Evolutionary conservation across 192 early-diverging fungal genomes (phyloP), one percentile per base, ranked within the genome.

Genomic region (Gigaspora rosea): DNA sequence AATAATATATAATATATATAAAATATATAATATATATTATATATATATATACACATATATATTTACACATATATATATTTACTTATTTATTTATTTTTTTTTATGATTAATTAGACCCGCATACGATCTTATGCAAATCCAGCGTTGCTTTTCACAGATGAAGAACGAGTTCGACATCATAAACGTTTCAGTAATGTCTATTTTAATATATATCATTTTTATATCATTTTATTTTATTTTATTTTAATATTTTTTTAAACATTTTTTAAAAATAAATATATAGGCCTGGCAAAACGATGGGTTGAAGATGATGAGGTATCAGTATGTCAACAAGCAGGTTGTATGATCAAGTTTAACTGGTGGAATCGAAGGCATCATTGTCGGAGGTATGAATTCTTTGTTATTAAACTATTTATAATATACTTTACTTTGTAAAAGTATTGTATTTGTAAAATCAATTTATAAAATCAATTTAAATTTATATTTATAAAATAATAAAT

Each of bases 291-390:
- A 49, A 64, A 65, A 36, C 35, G 57, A 64, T 75, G 73, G 73
- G 73, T 75, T 48, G 73, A 75, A 75, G 73, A 75, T 52, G 57
- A 59, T 56, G 57, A 75, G 22, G 73, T 75, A 4, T 75, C 73
- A 61, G 16, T 11, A 49, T 75, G 73, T 64, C 73, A 75, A 75
- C 73, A 64, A 52, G 27, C 58, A 47, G 48, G 50, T 16, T 75
- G 73, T 50, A 52, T 20, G 32, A 47, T 75, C 4, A 75, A 33
- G 16, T 75, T 75, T 50, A 75, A 75, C 64, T 50, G 47, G 8
- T 75, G 73, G 73, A 75, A 64, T 64, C 47, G 73, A 20, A 32
- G 73, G 15, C 73, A 75, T 75, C 73, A 75, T 65, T 75, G 73
- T 64, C 41, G 73, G 35, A 75, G 73, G 73, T 75, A 64, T 41